Evolutionary conservation across 2,329 filamentous ascomycete species (phyloP), one percentile per base, ranked within the genome.

Genomic region (Epichloe gansuensis): DNA sequence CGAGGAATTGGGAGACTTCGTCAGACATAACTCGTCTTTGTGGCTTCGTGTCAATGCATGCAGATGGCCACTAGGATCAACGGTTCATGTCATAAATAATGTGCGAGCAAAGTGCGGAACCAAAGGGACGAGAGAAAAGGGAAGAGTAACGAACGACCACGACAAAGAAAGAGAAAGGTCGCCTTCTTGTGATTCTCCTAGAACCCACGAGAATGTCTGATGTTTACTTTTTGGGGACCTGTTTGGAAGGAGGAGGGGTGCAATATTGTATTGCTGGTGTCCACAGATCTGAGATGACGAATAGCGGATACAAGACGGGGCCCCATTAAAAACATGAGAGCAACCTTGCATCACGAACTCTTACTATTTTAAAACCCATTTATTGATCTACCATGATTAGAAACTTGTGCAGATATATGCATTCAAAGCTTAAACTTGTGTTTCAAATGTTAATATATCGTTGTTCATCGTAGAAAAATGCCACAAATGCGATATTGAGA

Each of bases 1-100:
- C 81, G 62, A 98, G 78, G 70, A 98, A 98, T 71, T 94, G 86
- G 67, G 88, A 88, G 60, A 96, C 91, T 71, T 96, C 91, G 73
- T 82, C 78, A 61, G 78, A 81, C 78, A 82, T 82, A 65, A 66
- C 65, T 67, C 57, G 55, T 51, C 51, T 52, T 28, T 11, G 57
- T 50, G 53, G 55, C 57, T 56, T 54, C 50, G 47, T 53, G 51
- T 17, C 31, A 21, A 44, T 8, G 46, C 44, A 47, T 50, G 34
- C 25, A 25, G 11, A 28, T 23, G 13, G 21, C 25, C 38, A 15
- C 15, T 25, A 37, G 42, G 11, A 38, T 46, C 35, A 52, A 44
- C 39, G 50, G 47, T 38, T 48, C 52, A 54, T 54, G 45, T 28
- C 38, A 39, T 41, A 38, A 31, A 28, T 11, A 31, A 28, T 11